Base-by-base conservation (phyloP, 257 asterid species). In the Cynanchum wilfordii region DNA sequence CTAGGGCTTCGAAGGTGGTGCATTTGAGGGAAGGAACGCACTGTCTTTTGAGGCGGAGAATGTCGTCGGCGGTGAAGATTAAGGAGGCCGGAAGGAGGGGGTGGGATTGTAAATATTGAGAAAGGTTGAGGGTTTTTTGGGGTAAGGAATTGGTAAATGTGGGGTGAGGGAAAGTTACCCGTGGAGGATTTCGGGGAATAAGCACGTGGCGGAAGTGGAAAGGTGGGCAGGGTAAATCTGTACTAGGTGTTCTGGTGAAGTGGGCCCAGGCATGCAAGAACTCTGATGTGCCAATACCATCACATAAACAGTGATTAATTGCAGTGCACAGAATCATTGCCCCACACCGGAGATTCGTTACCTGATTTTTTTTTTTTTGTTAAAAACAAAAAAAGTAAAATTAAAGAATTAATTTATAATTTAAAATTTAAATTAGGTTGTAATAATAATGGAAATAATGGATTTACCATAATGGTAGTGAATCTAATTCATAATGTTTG, bases 241-340 rank as follows among this genome's bases (percentile, higher is more conserved):
- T n/a, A 4, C 81, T 51, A 2, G 89, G 81, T 24, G 72, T 79
- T 54, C 73, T 38, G 13, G 84, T 80, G 33, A 74, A 40, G 84
- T 90, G 91, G 86, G 97, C 95, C 98, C 98, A 92, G 0, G 90
- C 89, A 75, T 92, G 90, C 77, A 92, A 57, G 40, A 92, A 92
- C 25, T 90, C 96, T 2, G 98, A 88, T 2, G 96, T 80, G 29
- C 96, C 98, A 13, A 90, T 79, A 7, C 98, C 97, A 22, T 92
- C 98, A 60, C 97, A 90, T 0, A 92, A 20, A 38, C 97, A 88
- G 77, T 92, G 98, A 63, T 77, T 87, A 78, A 92, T 86, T 56
- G 91, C 91, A 47, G 85, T 84, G 83, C 95, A 85, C 1, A 92
- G 82, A 70, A 92, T 79, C 95, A 89, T 86, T 1, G 89, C 98